A percentile compares a stretch with the other conserved stretches of the same genome.
Evolutionary conservation across 2,329 filamentous ascomycete genomes (phyloP).

Genomic region (Macrophomina pseudophaseolina): DNA sequence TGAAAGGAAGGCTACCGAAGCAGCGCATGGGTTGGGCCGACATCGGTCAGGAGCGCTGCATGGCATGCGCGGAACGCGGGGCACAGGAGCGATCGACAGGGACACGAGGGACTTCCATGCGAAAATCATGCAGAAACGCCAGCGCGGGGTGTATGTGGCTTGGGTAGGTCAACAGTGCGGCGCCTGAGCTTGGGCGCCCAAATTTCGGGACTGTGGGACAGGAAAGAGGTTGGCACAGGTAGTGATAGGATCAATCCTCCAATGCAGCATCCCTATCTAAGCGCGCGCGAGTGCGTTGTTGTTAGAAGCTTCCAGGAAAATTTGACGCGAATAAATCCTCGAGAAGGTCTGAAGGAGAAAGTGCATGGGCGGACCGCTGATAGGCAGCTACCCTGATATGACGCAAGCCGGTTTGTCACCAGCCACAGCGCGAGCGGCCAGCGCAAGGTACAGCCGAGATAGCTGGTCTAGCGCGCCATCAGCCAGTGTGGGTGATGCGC

Average conservation of each 20-base stretch:
- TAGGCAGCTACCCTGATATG: background rate
- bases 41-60: background rate
- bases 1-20: background rate
- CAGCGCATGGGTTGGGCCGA: background rate
- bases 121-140: constrained; percentile 6
- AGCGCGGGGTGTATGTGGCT: constrained; percentile 2
- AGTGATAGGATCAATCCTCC: too few species aligned
- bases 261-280: too few species aligned
- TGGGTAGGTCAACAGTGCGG: background rate
- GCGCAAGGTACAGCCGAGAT: background rate
- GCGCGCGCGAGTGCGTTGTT: too few species aligned
- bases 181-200: background rate
- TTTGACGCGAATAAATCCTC: background rate
- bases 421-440: constrained; percentile 5
- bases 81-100: constrained; percentile 15
- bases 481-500: background rate
- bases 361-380: background rate
- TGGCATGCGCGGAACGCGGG: constrained; percentile 4
- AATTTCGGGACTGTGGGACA: background rate
- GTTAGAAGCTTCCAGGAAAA: too few species aligned
- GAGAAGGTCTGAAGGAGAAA: background rate
- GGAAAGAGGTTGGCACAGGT: too few species aligned
- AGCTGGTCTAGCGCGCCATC: background rate
- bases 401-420: constrained; percentile 7
- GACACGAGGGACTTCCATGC: background rate